Evolutionary conservation across 768 basidiomycete genomes (phyloP), one percentile per base, ranked within the genome.

Genomic region (Naganishia vaughanmartiniae): DNA sequence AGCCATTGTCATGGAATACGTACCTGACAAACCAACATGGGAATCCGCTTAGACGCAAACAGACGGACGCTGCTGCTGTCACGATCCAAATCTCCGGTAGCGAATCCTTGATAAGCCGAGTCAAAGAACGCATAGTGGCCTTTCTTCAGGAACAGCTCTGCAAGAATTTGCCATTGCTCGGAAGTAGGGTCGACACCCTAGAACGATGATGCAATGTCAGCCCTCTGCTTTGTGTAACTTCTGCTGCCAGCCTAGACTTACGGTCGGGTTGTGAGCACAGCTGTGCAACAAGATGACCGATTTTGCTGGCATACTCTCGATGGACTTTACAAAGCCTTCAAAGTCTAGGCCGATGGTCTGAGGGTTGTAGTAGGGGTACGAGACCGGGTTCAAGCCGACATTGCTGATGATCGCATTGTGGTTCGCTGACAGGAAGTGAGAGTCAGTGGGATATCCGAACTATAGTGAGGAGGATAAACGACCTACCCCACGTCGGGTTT

Each of bases 51-150:
- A 21, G 58, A 45, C 21, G 72, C 73, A 53, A 76, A 72, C 65
- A 73, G 34, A 14, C 75, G 24, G 24, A 76, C 65, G 54, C 72
- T 57, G 10, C 54, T 34, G 10, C 73, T 75, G 67, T 77, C 77
- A 26, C 71, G 46, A 26, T 75, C 72, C 65, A 79, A 74, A 80
- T 92, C 88, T 0, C 94, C 94, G 75, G 90, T 92, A 21, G 93
- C 94, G 81, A 97, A 98, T 21, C 94, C 94, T 82, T 96, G 94
- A 83, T 98, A 98, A 2, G 94, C 94, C 76, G 89, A 90, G 83
- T 98, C 94, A 80, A 97, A 92, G 83, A 95, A 94, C 36, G 89
- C 89, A 77, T 87, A 95, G 80, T 94, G 93, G 17, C 86, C 84
- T 82, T 88, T 89, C 56, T 84, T 82, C 34, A 89, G 79, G 79